Base-by-base conservation (phyloP, 2,329 filamentous ascomycete genomes). In the Colletotrichum lini region DNA sequence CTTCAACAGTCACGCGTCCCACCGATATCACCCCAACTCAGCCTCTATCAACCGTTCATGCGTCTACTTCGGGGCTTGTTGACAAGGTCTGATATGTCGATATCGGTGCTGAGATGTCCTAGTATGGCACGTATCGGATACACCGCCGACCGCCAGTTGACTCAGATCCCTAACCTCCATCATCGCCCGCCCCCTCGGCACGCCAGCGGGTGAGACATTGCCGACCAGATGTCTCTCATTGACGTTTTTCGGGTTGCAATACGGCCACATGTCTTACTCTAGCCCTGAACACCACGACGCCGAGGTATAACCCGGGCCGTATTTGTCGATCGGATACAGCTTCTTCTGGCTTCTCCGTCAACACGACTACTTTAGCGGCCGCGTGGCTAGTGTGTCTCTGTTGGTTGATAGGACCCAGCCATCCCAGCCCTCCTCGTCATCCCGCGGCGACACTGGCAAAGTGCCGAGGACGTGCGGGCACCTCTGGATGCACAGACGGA, bases 81-180 rank as follows among this genome's bases (percentile, higher is more conserved):
- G 58, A 58, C 30, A 53, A 6, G 12, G 8, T 18, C 58, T 58
- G 30, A 30, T 8, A 30, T 30, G 30, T 30, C 53, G 58, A 18
- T 68, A 63, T 63, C 35, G 18, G 15, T 16, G 40, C 49, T n/a
- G 57, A 38, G 18, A 7, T 53, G 10, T 66, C 16, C 42, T 67
- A 21, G 42, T 66, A 63, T 70, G 67, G 62, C 67, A 63, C 56
- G 45, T 16, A 63, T 60, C 67, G 40, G 56, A 50, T 58, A 65
- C 65, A 63, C 65, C 68, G 44, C 52, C 68, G 45, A 59, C 65
- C 58, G 53, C 65, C 58, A 54, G 52, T 71, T 71, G 65, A 67
- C 68, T 68, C 65, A 71, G 57, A 68, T 68, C 65, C 59, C 65
- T 64, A 44, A 21, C 65, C 50, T 62, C 26, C 52, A 52, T 62